A percentile compares a stretch with the other conserved stretches of the same genome.
Evolutionary conservation across 164 flowering plant species (phyloP).

Genomic region (Umbellularia californica): DNA sequence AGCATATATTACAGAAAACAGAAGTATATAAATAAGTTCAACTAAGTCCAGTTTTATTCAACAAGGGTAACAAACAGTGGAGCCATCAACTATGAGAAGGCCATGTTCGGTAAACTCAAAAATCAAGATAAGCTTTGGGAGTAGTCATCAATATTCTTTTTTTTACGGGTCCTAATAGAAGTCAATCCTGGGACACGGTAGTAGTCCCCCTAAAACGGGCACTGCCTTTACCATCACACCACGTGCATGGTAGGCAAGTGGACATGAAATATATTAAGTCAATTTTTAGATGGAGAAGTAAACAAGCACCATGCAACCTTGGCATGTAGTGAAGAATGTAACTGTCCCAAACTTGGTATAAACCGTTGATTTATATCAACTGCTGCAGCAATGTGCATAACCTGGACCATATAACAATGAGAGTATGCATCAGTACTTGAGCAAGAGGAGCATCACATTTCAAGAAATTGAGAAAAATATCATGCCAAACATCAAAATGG

Average conservation of each 20-base stretch:
- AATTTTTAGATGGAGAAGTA: neutral
- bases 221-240: neutral
- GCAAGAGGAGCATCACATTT: neutral
- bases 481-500: neutral
- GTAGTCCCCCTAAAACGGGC: neutral
- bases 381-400: conserved; percentile 98
- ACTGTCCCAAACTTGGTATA: conserved; percentile 70
- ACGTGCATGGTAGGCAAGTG: neutral
- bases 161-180: too few species aligned
- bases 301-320: conserved; percentile 43
- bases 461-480: neutral
- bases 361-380: conserved; percentile 75
- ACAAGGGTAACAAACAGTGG: neutral
- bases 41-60: too few species aligned
- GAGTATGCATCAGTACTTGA: conserved; percentile 1
- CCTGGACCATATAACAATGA: conserved; percentile 43
- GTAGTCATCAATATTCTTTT: too few species aligned
- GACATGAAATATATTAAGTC: neutral
- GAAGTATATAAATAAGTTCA: too few species aligned
- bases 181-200: too few species aligned
- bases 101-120: neutral
- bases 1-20: too few species aligned
- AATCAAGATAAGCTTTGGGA: too few species aligned
- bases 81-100: neutral
- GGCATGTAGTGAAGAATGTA: conserved; percentile 61